Percentiles rank a stretch among this genome's conserved stretches.
Conservation (phyloP, 2,329 filamentous ascomycete species). For the Ilyonectria robusta region DNA sequence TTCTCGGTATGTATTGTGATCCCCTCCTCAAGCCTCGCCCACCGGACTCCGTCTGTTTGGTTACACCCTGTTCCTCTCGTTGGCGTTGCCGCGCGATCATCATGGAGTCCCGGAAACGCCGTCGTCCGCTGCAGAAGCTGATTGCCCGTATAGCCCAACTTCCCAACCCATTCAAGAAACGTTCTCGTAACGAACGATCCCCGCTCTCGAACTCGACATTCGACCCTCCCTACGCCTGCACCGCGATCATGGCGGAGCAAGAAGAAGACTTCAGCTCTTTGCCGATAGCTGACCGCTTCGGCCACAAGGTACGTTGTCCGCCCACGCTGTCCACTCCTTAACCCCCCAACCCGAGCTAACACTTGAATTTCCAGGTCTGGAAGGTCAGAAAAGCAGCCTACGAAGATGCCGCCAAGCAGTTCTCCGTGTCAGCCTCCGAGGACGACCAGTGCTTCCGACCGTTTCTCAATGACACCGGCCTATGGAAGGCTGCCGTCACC, state of each 20-base stretch:
- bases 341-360: constrained; percentile 1
- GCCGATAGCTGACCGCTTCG: constrained; percentile 83
- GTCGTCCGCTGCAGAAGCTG: constrained; percentile 49
- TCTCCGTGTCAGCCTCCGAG: constrained; percentile 88
- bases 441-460: constrained; percentile 87
- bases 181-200: constrained; percentile 40
- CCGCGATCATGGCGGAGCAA: constrained; percentile 78
- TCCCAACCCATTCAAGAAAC: constrained; percentile 39
- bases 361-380: constrained; percentile 67
- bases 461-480: constrained; percentile 84
- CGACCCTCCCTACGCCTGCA: constrained; percentile 32
- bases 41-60: not conserved
- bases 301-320: constrained; percentile 77
- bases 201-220: constrained; percentile 37
- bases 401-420: constrained; percentile 90
- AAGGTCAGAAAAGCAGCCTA: constrained; percentile 97
- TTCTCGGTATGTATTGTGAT: constrained; percentile 19
- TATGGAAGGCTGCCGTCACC: constrained; percentile 94
- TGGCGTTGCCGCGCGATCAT: constrained; percentile 19
- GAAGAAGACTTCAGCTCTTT: constrained; percentile 88
- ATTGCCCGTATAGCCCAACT: constrained; percentile 49
- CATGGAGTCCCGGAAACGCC: constrained; percentile 45
- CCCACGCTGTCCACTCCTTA: not conserved
- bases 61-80: not conserved
- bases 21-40: constrained; percentile 1